These are phyloP conservation scores for Macroventuria anomochaeta DNA, from an alignment of 2,329 filamentous ascomycete genomes.

Conservation along the genomic window DNA sequence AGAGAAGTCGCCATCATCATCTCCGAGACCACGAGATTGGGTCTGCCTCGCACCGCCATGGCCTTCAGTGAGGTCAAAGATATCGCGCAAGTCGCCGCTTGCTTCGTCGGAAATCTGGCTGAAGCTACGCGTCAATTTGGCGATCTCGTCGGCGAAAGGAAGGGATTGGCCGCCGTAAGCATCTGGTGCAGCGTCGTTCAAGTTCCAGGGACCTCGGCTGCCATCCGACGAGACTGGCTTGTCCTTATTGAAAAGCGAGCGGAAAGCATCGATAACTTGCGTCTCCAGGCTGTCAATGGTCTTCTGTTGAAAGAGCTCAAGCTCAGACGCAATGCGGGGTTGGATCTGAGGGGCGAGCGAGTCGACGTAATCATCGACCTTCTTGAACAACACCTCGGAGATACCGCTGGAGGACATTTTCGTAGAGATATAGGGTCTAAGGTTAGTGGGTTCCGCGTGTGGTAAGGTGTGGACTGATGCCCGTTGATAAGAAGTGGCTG, in stretches of 20 bases:
- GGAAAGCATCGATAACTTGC: conserved; percentile 40
- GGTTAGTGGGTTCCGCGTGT: conserved; percentile 8
- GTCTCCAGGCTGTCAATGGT: conserved; percentile 41
- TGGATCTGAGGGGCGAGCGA: conserved; percentile 41
- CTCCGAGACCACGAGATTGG: conserved; percentile 17
- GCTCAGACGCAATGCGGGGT: conserved; percentile 40
- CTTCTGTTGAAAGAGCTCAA: conserved; percentile 40
- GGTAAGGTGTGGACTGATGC: conserved; percentile 11
- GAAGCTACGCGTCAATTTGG: conserved; percentile 40
- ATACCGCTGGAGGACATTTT: conserved; percentile 30
- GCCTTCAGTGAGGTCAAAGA: conserved; percentile 36
- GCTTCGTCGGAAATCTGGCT: conserved; percentile 37
- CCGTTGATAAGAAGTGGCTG: conserved; percentile 4
- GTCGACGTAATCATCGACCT: conserved; percentile 41
- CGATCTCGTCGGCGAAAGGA: conserved; percentile 40
- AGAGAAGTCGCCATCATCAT: conserved; percentile 23
- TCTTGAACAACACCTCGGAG: conserved; percentile 34
- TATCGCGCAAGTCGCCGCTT: conserved; percentile 36
- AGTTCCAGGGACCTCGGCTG: conserved; percentile 28
- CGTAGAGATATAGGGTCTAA: background rate
- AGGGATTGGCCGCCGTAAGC: conserved; percentile 39
- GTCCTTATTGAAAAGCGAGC: conserved; percentile 36
- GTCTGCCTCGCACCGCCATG: conserved; percentile 19
- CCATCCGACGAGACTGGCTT: conserved; percentile 23
- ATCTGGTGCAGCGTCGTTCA: conserved; percentile 37